Base-by-base conservation (phyloP, 768 basidiomycete genomes). In the Pulveroboletus sp. region DNA sequence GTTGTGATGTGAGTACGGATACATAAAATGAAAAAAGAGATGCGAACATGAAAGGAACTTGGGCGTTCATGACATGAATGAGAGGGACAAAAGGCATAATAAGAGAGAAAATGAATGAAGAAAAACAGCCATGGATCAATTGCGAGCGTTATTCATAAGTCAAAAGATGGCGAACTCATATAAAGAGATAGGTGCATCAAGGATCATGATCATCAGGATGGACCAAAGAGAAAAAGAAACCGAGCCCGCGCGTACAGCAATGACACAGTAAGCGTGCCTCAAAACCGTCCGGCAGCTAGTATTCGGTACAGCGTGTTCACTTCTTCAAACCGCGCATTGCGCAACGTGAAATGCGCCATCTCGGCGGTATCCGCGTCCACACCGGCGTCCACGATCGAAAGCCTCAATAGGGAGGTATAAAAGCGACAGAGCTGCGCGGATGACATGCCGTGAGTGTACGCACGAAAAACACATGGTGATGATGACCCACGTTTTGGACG, bases 261-360 rank as follows among this genome's bases (percentile, higher is more conserved):
- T 29, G n/a, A 25, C 40, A 38, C 25, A 3, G 11, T 23, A 11
- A 3, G 46, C 5, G 29, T 32, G 23, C 37, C 34, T 64, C 55
- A 67, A 43, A 59, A 63, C 50, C 73, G 65, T 44, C 67, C 65
- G 37, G 63, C 66, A 38, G 78, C 86, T 54, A 90, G 72, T 40
- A 75, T 61, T 19, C 87, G 79, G 60, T 90, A 91, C 38, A 90
- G 75, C 49, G 74, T 64, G 53, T 84, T 88, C 16, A 88, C 88
- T 55, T 90, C 88, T 61, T 87, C 86, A 49, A 89, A 82, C 3
- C 83, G 76, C 11, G 89, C 76, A 57, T 87, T 75, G 33, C 80
- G 78, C 40, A 91, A 73, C 37, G 81, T 80, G 57, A 91, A 91
- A 61, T 88, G 84, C 6, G 77, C 75, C 77, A 91, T 89, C 69